These are phyloP conservation scores for Nasturtium officinale DNA, from an alignment of 345 rosid species.

Conservation along the genomic window DNA sequence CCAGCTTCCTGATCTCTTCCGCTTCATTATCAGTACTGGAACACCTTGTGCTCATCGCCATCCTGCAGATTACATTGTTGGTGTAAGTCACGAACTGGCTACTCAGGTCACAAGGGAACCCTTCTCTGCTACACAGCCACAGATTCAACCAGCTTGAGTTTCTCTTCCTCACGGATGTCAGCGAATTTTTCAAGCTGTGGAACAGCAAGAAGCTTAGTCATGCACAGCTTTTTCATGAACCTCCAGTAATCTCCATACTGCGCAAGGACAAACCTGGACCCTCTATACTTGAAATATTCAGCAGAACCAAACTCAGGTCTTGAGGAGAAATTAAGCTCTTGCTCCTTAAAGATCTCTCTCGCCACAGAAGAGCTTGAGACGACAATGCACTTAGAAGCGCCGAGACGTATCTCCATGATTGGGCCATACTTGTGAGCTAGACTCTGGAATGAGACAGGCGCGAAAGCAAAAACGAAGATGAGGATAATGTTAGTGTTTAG, in stretches of 20 bases:
- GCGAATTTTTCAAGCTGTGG: conserved; percentile 60
- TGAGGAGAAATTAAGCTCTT: conserved; percentile 59
- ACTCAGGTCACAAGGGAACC: conserved; percentile 47
- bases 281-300: conserved; percentile 47
- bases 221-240: conserved; percentile 57
- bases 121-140: conserved; percentile 49
- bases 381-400: conserved; percentile 46
- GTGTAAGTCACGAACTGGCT: conserved; percentile 45
- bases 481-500: conserved; percentile 23
- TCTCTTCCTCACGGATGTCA: conserved; percentile 42
- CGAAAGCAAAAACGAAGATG: conserved; percentile 20
- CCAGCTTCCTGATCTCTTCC: conserved; percentile 41
- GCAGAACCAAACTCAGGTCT: conserved; percentile 52
- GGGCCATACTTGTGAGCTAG: conserved; percentile 49
- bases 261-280: conserved; percentile 49
- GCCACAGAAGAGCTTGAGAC: conserved; percentile 52
- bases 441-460: conserved; percentile 39
- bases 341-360: conserved; percentile 57
- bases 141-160: conserved; percentile 52
- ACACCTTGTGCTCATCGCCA: conserved; percentile 74
- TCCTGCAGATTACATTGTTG: conserved; percentile 59
- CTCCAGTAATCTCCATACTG: conserved; percentile 60
- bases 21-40: conserved; percentile 54
- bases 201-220: conserved; percentile 63
- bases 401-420: conserved; percentile 50